phyloP scores from a whole-genome alignment of 73 alveolate genomes.

The Diophrys appendiculata region DNA sequence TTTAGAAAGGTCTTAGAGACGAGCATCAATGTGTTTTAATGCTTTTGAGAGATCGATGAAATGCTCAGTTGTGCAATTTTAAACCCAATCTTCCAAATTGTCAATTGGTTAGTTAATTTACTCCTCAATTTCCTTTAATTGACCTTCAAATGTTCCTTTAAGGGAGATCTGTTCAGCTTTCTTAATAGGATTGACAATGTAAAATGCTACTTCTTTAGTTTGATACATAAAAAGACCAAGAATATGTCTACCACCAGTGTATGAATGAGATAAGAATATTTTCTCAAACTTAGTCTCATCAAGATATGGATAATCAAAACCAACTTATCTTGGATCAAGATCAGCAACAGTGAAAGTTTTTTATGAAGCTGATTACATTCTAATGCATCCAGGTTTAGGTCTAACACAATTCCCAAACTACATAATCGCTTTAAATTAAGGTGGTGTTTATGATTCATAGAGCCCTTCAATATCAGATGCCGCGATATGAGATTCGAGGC shows the following conservation, averaged over 20 bases:
- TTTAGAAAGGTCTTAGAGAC: slow-evolving; percentile 61
- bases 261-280: slow-evolving; percentile 15
- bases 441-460: slow-evolving; percentile 93
- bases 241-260: slow-evolving; percentile 34
- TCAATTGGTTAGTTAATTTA: neutral
- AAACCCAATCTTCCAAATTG: neutral
- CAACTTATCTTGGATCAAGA: neutral
- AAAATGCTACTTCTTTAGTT: slow-evolving; percentile 32
- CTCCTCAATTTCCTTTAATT: neutral
- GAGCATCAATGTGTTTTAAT: slow-evolving; percentile 63
- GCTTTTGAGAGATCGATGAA: slow-evolving; percentile 48
- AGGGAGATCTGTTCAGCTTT: neutral
- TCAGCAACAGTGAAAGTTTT: neutral
- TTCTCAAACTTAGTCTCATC: neutral
- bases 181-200: slow-evolving; percentile 23
- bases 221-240: slow-evolving; percentile 48
- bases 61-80: slow-evolving; percentile 4
- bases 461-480: slow-evolving; percentile 88
- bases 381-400: slow-evolving; percentile 39
- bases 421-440: slow-evolving; percentile 77
- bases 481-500: slow-evolving; percentile 66
- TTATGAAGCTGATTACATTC: neutral
- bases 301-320: neutral
- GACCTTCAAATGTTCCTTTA: neutral
- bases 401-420: slow-evolving; percentile 80